Evolutionary conservation across 768 basidiomycete species (phyloP), one percentile per base, ranked within the genome.

Genomic region (Cyathus striatus): DNA sequence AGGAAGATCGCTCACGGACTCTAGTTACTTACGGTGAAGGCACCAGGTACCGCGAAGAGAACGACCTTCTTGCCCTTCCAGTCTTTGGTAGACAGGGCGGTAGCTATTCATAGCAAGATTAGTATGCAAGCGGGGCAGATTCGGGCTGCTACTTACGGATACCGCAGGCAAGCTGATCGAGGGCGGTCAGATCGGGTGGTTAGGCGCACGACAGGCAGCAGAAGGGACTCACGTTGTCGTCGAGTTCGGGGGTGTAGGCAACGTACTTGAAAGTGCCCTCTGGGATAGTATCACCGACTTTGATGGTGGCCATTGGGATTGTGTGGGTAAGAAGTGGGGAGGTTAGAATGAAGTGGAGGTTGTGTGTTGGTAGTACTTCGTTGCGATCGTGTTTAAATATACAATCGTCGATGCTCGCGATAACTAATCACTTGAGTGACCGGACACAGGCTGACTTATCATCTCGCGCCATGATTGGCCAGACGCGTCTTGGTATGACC

Each of bases 1-100:
- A n/a, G n/a, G n/a, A n/a, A n/a, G n/a, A n/a, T n/a, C n/a, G n/a
- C n/a, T n/a, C n/a, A n/a, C n/a, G n/a, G n/a, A n/a, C n/a, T n/a
- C n/a, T n/a, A n/a, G 16, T 30, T n/a, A 54, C 81, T 46, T 48
- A 87, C 86, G 13, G 86, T 86, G 68, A 89, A 88, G 13, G 86
- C 85, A 36, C 88, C 88, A 14, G 87, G 88, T 24, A 89, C 85
- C 44, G 84, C 69, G 59, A 90, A 73, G 41, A 90, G 55, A 26
- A 90, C 83, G 40, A 90, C 84, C 59, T 84, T 86, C 70, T 90
- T 90, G 55, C 81, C 82, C 60, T 82, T 83, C 84, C 84, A 89
- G 37, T 75, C 70, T 45, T 79, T 67, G 21, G 78, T 86, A 27
- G 61, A 64, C 48, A 87, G 63, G 30, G 66, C 66, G 35, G 63